Percentiles rank a stretch among this genome's conserved stretches.
Evolutionary conservation across 2,329 filamentous ascomycete species (phyloP).

Genomic region (Alternaria infectoria): DNA sequence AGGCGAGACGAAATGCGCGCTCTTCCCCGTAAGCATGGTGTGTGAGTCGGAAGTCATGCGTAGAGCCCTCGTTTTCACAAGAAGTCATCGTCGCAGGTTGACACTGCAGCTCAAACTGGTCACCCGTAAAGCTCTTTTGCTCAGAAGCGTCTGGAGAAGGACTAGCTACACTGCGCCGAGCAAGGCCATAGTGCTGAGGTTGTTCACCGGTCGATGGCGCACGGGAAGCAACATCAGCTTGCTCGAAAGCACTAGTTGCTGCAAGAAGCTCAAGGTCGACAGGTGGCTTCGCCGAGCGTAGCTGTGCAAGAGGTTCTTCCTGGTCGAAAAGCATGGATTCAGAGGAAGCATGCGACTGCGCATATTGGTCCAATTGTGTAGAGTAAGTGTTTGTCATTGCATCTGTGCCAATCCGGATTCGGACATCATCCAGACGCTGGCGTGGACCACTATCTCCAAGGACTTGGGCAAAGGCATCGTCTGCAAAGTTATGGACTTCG

Average conservation of each 20-base stretch:
- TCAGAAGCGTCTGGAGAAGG: background rate
- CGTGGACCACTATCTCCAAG: constrained; percentile 17
- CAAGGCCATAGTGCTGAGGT: background rate
- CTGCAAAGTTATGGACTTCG: background rate
- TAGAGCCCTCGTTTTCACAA: constrained; percentile 1
- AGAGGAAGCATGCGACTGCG: constrained; percentile 29
- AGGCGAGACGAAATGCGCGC: constrained; percentile 27
- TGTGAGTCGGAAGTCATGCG: constrained; percentile 21
- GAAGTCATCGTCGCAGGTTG: background rate
- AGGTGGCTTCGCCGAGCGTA: constrained; percentile 1
- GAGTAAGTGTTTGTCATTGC: constrained; percentile 37
- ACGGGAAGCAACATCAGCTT: background rate
- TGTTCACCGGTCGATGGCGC: constrained; percentile 4
- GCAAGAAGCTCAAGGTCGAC: constrained; percentile 4
- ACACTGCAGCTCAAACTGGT: background rate
- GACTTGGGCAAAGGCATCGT: constrained; percentile 1
- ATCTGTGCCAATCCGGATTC: constrained; percentile 46
- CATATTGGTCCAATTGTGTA: constrained; percentile 12
- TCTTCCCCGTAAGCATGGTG: constrained; percentile 20
- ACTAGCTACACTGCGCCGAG: background rate
- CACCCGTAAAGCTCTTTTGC: constrained; percentile 1
- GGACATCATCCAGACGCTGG: constrained; percentile 31
- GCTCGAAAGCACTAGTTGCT: constrained; percentile 1
- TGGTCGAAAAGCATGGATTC: constrained; percentile 48
- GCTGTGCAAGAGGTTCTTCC: constrained; percentile 18